These are phyloP conservation scores for Fusarium sambucinum DNA, from an alignment of 2,329 filamentous ascomycete genomes.

Conservation along the genomic window DNA sequence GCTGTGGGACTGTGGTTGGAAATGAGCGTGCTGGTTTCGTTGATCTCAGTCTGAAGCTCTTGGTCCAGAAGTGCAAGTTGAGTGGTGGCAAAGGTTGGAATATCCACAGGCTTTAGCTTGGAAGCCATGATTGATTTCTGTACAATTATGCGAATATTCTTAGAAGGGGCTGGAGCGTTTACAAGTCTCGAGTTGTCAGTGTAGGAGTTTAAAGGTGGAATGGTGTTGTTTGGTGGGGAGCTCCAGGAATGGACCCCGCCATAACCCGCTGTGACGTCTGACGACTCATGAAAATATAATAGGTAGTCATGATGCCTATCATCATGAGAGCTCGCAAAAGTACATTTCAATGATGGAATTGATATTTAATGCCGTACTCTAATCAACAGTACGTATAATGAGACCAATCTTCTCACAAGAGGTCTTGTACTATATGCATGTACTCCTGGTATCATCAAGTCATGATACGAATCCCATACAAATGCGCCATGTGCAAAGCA, in stretches of 20 bases:
- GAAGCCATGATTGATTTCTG: conserved; percentile 50
- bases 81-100: conserved; percentile 75
- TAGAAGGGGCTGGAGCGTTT: not conserved
- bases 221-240: conserved; percentile 26
- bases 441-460: conserved; percentile 35
- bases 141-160: not conserved
- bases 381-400: not conserved
- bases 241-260: conserved; percentile 40
- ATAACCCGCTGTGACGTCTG: conserved; percentile 29
- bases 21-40: conserved; percentile 76
- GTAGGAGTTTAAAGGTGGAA: conserved; percentile 31
- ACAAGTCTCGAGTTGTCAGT: conserved; percentile 6
- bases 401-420: not conserved
- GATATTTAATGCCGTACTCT: not conserved
- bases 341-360: not conserved
- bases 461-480: conserved; percentile 28
- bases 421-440: not conserved
- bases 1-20: conserved; percentile 74
- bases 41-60: conserved; percentile 79
- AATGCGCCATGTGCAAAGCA: conserved; percentile 20
- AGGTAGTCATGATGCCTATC: conserved; percentile 12
- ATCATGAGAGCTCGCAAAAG: conserved; percentile 13
- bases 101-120: conserved; percentile 63
- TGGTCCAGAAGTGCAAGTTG: conserved; percentile 78
- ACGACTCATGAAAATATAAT: conserved; percentile 15